Percentiles rank a stretch among this genome's conserved stretches.
Evolutionary conservation across 202 grass and related monocot species (phyloP).

Genomic region (Dendrocalamus latiflorus): DNA sequence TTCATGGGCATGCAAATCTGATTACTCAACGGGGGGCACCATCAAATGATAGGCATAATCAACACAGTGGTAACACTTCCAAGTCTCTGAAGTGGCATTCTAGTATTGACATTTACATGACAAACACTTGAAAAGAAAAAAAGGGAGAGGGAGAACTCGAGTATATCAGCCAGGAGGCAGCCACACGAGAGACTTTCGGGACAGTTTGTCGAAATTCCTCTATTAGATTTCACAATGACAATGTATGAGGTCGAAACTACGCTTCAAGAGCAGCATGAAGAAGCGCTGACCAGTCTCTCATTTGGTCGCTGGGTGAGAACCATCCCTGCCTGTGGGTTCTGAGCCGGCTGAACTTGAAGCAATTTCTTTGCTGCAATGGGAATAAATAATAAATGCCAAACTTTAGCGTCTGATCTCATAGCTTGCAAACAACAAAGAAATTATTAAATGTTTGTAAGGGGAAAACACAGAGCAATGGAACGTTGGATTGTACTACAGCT

Average conservation of each 20-base stretch:
- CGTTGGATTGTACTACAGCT: neutral
- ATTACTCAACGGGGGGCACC: neutral
- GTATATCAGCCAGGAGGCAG: conserved; percentile 22
- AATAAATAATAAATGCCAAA: conserved; percentile 13
- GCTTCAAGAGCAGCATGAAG: conserved; percentile 84
- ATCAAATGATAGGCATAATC: neutral
- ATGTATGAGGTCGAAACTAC: neutral
- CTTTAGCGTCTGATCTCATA: neutral
- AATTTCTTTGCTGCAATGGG: conserved; percentile 67
- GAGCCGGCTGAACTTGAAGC: conserved; percentile 55
- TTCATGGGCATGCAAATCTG: neutral
- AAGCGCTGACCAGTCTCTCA: conserved; percentile 62
- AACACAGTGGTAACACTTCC: conserved; percentile 3
- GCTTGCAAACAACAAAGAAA: neutral
- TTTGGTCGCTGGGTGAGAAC: conserved; percentile 54
- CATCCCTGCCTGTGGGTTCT: conserved; percentile 85
- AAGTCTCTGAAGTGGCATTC: conserved; percentile 21
- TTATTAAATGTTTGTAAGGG: neutral
- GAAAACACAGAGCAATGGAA: neutral
- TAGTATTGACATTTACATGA: conserved; percentile 46
- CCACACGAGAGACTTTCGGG: neutral
- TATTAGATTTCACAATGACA: conserved; percentile 11
- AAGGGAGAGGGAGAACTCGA: neutral
- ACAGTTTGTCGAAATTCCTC: conserved; percentile 6
- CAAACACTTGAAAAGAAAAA: conserved; percentile 10